Percentiles rank a stretch among this genome's conserved stretches.
Evolutionary conservation across 2,329 filamentous ascomycete genomes (phyloP).

Genomic region (Teratosphaeria epicoccoides): DNA sequence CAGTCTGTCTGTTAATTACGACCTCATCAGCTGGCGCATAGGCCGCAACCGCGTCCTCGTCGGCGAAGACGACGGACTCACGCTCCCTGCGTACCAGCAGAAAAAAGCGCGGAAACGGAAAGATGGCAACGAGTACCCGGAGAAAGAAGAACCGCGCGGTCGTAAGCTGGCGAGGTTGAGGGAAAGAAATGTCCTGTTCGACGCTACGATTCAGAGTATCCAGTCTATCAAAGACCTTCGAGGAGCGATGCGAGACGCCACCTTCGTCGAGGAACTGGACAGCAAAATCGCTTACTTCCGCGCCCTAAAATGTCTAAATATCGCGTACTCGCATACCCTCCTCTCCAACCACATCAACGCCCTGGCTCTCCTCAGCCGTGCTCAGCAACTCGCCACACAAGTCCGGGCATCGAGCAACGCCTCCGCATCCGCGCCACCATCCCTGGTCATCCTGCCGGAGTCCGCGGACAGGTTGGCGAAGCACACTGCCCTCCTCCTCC

Average conservation of each 20-base stretch:
- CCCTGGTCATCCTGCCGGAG: conserved; percentile 53
- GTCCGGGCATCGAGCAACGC: conserved; percentile 9
- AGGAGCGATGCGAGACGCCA: conserved; percentile 74
- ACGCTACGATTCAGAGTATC: conserved; percentile 80
- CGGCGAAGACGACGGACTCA: conserved; percentile 68
- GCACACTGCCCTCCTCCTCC: conserved; percentile 60
- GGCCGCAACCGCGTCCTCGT: conserved; percentile 84
- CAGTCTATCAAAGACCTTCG: conserved; percentile 82
- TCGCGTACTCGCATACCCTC: conserved; percentile 74
- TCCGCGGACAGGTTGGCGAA: conserved; percentile 50
- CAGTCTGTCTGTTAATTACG: conserved; percentile 85
- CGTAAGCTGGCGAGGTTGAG: conserved; percentile 70
- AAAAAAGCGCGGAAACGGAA: conserved; percentile 37
- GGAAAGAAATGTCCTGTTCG: conserved; percentile 81
- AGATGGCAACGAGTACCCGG: conserved; percentile 35
- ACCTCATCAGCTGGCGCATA: conserved; percentile 87
- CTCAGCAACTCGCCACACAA: conserved; percentile 40
- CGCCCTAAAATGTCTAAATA: conserved; percentile 76
- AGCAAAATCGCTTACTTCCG: conserved; percentile 74
- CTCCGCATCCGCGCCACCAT: conserved; percentile 41
- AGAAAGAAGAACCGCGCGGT: conserved; percentile 57
- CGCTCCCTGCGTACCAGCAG: conserved; percentile 41
- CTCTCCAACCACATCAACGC: conserved; percentile 64
- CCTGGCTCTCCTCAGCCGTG: conserved; percentile 71
- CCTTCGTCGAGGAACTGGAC: conserved; percentile 66